phyloP scores from a whole-genome alignment of 2,329 filamentous ascomycete genomes.

The Pseudocercospora cruenta region DNA sequence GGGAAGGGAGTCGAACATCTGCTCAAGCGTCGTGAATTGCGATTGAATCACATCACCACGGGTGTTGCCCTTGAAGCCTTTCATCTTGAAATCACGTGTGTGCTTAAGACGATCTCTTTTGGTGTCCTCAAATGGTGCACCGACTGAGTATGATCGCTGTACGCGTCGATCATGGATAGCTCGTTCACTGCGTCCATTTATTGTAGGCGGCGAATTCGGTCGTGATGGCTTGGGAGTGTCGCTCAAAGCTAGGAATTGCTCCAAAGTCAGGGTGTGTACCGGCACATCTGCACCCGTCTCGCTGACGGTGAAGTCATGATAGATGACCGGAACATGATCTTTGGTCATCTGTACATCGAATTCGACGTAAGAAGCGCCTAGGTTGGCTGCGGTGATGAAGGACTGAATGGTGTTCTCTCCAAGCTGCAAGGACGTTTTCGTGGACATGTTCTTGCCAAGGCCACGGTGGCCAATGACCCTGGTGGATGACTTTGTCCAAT shows the following conservation, averaged over 20 bases:
- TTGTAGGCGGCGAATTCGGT: constrained; percentile 19
- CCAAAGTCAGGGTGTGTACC: constrained; percentile 89
- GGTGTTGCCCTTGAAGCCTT: constrained; percentile 94
- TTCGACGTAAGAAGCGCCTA: constrained; percentile 76
- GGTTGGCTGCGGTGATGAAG: constrained; percentile 92
- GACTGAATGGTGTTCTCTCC: constrained; percentile 96
- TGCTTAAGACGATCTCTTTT: constrained; percentile 85
- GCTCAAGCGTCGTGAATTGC: constrained; percentile 91
- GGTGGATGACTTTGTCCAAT: constrained; percentile 91
- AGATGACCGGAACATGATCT: constrained; percentile 96
- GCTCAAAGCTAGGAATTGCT: constrained; percentile 73
- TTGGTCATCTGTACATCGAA: constrained; percentile 97
- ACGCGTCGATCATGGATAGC: constrained; percentile 29
- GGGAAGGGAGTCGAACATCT: constrained; percentile 85
- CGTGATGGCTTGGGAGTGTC: constrained; percentile 29
- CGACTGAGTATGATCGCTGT: constrained; percentile 63
- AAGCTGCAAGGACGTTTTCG: constrained; percentile 84
- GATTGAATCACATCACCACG: constrained; percentile 94
- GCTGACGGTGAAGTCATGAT: constrained; percentile 96
- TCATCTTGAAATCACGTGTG: constrained; percentile 89
- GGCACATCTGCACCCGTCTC: constrained; percentile 97
- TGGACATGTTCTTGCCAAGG: constrained; percentile 83
- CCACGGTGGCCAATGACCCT: constrained; percentile 78
- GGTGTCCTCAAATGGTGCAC: constrained; percentile 44
- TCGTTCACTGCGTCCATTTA: constrained; percentile 15